Conservation (phyloP, 345 rosid genomes). For the Eucalyptus caleyi region DNA sequence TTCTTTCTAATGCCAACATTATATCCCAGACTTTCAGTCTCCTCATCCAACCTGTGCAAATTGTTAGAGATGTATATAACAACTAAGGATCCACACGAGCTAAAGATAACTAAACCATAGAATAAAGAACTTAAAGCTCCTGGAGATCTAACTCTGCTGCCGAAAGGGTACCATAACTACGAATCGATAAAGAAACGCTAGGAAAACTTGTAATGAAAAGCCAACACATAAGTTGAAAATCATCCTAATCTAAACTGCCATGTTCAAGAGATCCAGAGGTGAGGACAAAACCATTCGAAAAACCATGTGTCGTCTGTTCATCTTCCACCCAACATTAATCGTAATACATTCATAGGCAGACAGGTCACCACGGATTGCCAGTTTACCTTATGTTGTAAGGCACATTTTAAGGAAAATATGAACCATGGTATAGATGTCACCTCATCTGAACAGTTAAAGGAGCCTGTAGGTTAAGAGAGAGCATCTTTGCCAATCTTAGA, state of each 20-base stretch:
- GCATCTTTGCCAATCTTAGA: background rate
- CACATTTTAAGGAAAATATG: background rate
- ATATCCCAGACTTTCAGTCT: constrained; percentile 16
- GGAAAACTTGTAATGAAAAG: background rate
- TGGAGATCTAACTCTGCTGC: background rate
- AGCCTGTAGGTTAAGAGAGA: background rate
- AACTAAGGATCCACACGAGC: background rate
- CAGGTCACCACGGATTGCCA: background rate
- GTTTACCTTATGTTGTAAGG: background rate
- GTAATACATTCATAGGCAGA: background rate
- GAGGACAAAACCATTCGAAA: background rate
- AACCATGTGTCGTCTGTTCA: background rate
- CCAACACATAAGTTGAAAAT: background rate
- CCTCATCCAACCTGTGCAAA: constrained; percentile 13
- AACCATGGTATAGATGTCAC: background rate
- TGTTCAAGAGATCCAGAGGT: background rate
- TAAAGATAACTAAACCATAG: background rate
- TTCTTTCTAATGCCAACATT: constrained; percentile 13
- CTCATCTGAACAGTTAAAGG: background rate
- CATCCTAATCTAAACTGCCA: background rate
- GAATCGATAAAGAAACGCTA: background rate
- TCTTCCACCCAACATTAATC: background rate
- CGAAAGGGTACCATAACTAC: background rate
- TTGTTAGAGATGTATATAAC: background rate
- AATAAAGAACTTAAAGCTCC: background rate